Base-by-base conservation (phyloP, 176 grass and related monocot species). In the Bromus sterilis region DNA sequence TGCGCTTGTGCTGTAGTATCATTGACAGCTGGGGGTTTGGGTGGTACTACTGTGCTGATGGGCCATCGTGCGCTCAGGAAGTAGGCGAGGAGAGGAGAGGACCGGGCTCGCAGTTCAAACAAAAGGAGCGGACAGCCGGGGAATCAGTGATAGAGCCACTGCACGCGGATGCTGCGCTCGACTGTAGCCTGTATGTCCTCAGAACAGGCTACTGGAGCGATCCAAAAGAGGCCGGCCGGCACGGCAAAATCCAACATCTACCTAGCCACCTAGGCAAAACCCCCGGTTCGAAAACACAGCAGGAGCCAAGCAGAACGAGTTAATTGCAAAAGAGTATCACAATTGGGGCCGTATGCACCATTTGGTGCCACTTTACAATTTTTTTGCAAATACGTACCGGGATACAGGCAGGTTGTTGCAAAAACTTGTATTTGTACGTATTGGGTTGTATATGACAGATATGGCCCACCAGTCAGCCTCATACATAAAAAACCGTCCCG, bases 221-320 rank as follows among this genome's bases (percentile, higher is more conserved):
- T 61, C n/a, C 15, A 9, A 14, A 24, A 23, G 5, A 74, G 28
- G 9, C 32, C 63, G 28, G 31, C 49, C 49, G 18, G 61, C 61
- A 62, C 28, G 59, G 28, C 61, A 64, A 64, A 34, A 64, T 34
- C 60, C 48, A 32, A 36, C 59, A n/a, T n/a, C n/a, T n/a, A n/a
- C n/a, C n/a, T 53, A 53, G 20, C 49, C 20, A 53, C 49, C 7
- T 11, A 53, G 49, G 16, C 20, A 21, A 53, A 1, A 53, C 49
- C 6, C 48, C 46, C 48, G 18, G 48, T 49, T 39, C 32, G 33
- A 8, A 37, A 80, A 68, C 66, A 68, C 66, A 37, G 65, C 72
- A 70, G 66, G 67, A 43, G 58, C 49, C 70, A 23, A 70, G 77
- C 31, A n/a, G n/a, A n/a, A n/a, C n/a, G n/a, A n/a, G n/a, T n/a